phyloP scores from a whole-genome alignment of 345 rosid genomes.

The Erysimum cheiranthoides region DNA sequence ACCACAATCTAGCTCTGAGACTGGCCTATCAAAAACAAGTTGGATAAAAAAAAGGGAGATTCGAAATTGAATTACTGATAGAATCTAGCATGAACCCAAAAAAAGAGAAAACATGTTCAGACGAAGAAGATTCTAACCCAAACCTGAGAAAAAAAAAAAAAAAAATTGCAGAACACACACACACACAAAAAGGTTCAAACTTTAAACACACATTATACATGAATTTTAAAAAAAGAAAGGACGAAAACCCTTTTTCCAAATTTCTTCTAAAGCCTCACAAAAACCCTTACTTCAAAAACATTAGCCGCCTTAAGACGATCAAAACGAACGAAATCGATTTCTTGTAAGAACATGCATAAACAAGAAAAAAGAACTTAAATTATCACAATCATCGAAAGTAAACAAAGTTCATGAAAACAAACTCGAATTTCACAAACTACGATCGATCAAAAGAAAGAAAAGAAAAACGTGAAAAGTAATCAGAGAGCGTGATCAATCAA shows the following conservation, averaged over 20 bases:
- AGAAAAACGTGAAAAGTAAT: not conserved
- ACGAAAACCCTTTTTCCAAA: not conserved
- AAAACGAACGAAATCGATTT: not conserved
- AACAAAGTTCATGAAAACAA: not conserved
- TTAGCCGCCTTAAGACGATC: constrained; percentile 24
- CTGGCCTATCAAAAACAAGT: constrained; percentile 32
- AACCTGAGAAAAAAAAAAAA: not conserved
- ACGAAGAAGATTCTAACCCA: constrained; percentile 10
- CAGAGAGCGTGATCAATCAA: constrained; percentile 24
- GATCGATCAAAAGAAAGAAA: not conserved
- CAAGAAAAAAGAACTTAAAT: not conserved
- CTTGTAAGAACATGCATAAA: constrained; percentile 38
- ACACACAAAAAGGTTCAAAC: constrained; percentile 9
- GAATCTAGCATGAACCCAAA: constrained; percentile 26
- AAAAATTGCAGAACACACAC: constrained; percentile 7
- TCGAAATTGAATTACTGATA: constrained; percentile 5
- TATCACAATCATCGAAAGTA: not conserved
- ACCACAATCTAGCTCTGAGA: constrained; percentile 8
- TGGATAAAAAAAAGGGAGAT: not conserved
- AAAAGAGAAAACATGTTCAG: constrained; percentile 18
- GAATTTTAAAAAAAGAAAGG: not conserved
- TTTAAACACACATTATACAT: constrained; percentile 23
- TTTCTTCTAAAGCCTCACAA: constrained; percentile 8
- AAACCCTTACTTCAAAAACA: constrained; percentile 23
- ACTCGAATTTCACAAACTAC: not conserved